Conservation (phyloP, 768 basidiomycete species). For the Crepidotus variabilis region DNA sequence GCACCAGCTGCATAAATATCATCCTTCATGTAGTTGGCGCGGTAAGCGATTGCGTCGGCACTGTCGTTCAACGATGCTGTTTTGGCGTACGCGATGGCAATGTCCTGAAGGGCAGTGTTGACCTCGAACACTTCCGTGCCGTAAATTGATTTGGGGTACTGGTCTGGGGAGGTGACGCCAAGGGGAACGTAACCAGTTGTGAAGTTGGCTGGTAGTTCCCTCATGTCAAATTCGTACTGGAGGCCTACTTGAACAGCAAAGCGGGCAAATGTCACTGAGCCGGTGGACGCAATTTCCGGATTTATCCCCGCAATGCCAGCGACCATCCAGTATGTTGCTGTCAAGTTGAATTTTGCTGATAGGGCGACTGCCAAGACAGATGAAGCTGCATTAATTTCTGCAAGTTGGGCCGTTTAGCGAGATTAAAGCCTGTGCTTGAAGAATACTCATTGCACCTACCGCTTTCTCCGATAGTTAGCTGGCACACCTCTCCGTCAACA, state of each 20-base stretch:
- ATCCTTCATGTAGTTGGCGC: background rate
- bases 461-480: background rate
- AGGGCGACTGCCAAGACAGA: background rate
- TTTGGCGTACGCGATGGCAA: background rate
- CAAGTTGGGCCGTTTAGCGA: background rate
- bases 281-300: background rate
- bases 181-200: background rate
- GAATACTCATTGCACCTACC: background rate
- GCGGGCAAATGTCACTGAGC: background rate
- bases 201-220: background rate
- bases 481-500: background rate
- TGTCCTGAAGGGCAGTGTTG: background rate
- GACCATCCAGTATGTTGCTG: background rate
- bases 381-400: background rate
- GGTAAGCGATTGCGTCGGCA: background rate
- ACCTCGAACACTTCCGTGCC: background rate
- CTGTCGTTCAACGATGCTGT: background rate
- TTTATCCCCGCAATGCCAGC: background rate
- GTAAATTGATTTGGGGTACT: background rate
- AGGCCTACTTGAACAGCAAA: background rate
- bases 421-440: background rate
- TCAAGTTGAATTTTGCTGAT: background rate
- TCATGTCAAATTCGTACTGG: background rate
- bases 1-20: background rate
- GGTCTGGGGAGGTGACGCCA: background rate